Conservation (phyloP, 2,329 filamentous ascomycete species). For the Apiospora arundinis region DNA sequence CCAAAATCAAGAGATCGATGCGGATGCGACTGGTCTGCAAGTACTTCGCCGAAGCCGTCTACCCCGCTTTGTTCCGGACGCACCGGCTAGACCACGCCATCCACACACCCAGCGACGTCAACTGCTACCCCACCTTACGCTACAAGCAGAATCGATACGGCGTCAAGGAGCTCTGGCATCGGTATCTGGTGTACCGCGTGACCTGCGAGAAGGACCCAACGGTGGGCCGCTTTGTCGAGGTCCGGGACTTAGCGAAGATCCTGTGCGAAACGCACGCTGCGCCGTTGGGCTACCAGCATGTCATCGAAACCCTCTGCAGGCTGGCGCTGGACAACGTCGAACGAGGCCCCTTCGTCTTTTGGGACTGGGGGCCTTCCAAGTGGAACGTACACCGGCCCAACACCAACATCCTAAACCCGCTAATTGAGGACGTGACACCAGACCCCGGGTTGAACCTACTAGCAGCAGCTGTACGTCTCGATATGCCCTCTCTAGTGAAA, state of each 20-base stretch:
- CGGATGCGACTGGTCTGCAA: background rate
- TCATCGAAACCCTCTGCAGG: background rate
- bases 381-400: background rate
- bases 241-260: background rate
- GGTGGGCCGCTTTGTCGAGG: constrained; percentile 11
- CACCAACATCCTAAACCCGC: background rate
- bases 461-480: background rate
- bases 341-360: background rate
- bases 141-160: background rate
- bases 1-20: background rate
- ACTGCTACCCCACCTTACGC: background rate
- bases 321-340: background rate
- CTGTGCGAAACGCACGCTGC: background rate
- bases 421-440: background rate
- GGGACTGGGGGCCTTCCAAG: background rate
- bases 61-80: background rate
- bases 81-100: background rate
- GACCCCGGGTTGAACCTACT: background rate
- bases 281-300: background rate
- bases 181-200: constrained; percentile 10
- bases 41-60: background rate
- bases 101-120: background rate
- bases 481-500: background rate
- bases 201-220: background rate
- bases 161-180: background rate